Conservation (phyloP, 768 basidiomycete genomes). For the Rhizopogon vinicolor region DNA sequence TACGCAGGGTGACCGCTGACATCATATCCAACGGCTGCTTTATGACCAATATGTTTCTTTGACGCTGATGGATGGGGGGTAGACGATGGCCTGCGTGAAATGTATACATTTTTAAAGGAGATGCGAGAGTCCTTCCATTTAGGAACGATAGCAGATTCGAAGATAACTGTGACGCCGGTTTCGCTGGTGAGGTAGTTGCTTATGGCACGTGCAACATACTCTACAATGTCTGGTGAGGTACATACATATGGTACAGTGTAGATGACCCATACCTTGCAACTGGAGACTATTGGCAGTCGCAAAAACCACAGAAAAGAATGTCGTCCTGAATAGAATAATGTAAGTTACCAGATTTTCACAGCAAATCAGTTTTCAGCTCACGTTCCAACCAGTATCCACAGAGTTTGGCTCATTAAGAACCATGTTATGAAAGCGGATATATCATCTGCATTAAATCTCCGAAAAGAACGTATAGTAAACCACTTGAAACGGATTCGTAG, state of each 20-base stretch:
- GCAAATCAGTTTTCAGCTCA: slow-evolving; percentile 6
- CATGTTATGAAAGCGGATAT: slow-evolving; percentile 94
- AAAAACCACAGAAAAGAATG: slow-evolving; percentile 93
- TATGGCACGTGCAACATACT: slow-evolving; percentile 80
- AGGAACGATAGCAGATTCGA: slow-evolving; percentile 97
- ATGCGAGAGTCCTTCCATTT: slow-evolving; percentile 96
- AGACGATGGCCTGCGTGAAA: slow-evolving; percentile 69
- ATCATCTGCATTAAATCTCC: slow-evolving; percentile 94
- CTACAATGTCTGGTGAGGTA: slow-evolving; percentile 31
- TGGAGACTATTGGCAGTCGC: slow-evolving; percentile 83
- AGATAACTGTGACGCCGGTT: slow-evolving; percentile 91
- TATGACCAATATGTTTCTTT: slow-evolving; percentile 35
- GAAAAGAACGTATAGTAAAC: slow-evolving; percentile 93
- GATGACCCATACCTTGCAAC: slow-evolving; percentile 59
- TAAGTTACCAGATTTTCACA: slow-evolving; percentile 2
- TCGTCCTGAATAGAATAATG: slow-evolving; percentile 52
- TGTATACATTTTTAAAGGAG: slow-evolving; percentile 94
- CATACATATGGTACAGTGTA: not conserved
- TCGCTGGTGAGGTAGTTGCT: slow-evolving; percentile 92
- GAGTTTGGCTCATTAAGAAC: slow-evolving; percentile 92
- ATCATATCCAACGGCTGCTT: slow-evolving; percentile 68
- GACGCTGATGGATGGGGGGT: slow-evolving; percentile 11
- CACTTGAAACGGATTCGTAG: slow-evolving; percentile 91
- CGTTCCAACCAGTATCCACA: slow-evolving; percentile 93
- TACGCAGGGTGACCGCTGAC: slow-evolving; percentile 73